A percentile compares a stretch with the other conserved stretches of the same genome.
phyloP scores from a whole-genome alignment of 257 asterid species.

The Solanum rostratum region DNA sequence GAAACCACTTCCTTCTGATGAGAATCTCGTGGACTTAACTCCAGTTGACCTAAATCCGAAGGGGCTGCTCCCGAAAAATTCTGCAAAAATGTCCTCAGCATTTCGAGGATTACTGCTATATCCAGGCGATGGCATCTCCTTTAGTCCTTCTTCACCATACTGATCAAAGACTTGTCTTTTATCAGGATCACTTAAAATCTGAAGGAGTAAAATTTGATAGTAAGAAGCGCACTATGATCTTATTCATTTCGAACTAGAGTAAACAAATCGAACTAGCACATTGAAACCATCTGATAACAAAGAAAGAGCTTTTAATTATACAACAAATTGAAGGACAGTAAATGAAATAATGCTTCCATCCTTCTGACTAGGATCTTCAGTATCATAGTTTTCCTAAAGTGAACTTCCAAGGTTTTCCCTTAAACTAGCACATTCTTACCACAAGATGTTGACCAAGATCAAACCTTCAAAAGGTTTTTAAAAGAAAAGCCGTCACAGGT shows the following conservation, averaged over 20 bases:
- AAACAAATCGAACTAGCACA: too few relatives aligned
- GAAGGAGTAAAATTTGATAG: neutral
- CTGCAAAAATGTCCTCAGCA: slow-evolving; percentile 92
- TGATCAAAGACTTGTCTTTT: slow-evolving; percentile 72
- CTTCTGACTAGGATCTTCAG: neutral
- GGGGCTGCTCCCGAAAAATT: slow-evolving; percentile 88
- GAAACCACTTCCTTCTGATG: slow-evolving; percentile 42
- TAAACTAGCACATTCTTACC: neutral
- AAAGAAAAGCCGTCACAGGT: neutral
- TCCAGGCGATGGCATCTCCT: slow-evolving; percentile 55
- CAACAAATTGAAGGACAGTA: neutral
- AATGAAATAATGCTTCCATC: neutral
- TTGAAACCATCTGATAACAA: neutral
- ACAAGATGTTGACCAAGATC: neutral
- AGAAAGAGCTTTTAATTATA: neutral
- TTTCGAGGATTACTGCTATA: slow-evolving; percentile 50
- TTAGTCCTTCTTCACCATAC: slow-evolving; percentile 80
- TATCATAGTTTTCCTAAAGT: neutral
- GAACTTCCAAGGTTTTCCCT: neutral
- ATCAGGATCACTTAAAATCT: slow-evolving; percentile 89
- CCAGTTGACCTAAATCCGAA: slow-evolving; percentile 55
- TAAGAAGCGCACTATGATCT: neutral
- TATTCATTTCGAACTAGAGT: too few relatives aligned
- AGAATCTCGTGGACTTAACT: slow-evolving; percentile 40
- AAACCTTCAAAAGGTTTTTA: neutral